Conservation (phyloP, 2,329 filamentous ascomycete genomes). For the Neonectria faginata region DNA sequence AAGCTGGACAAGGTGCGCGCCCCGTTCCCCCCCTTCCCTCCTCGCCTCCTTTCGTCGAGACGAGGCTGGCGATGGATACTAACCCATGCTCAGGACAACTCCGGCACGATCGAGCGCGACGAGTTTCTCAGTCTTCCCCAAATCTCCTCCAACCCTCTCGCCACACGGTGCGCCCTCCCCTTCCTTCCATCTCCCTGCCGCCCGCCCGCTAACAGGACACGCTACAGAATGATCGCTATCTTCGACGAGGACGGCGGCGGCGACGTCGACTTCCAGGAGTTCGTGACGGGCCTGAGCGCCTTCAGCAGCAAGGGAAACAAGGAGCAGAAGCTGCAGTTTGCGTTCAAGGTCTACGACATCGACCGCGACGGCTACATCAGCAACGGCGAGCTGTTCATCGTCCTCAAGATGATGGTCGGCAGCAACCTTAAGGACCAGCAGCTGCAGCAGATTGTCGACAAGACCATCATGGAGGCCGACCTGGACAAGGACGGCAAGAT, state of each 20-base stretch:
- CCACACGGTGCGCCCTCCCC: constrained; percentile 76
- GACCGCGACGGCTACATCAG: constrained; percentile 98
- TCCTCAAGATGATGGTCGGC: constrained; percentile 99
- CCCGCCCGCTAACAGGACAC: constrained; percentile 23
- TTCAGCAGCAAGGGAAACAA: constrained; percentile 99
- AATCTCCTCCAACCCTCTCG: constrained; percentile 96
- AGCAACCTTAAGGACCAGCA: constrained; percentile 99
- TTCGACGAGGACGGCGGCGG: constrained; percentile 99
- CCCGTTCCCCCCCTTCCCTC: constrained; percentile 18
- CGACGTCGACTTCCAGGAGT: constrained; percentile 98
- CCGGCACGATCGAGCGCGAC: constrained; percentile 97
- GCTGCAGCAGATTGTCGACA: constrained; percentile 99
- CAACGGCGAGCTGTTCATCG: constrained; percentile 98
- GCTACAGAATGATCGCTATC: constrained; percentile 93
- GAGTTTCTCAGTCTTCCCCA: constrained; percentile 97
- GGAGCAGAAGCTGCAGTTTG: constrained; percentile 97
- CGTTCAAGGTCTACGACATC: constrained; percentile 99
- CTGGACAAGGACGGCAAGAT: constrained; percentile 97
- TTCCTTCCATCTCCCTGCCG: neutral
- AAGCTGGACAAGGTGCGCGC: constrained; percentile 91
- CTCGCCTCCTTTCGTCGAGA: constrained; percentile 8
- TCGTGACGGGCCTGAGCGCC: constrained; percentile 92
- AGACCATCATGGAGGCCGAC: constrained; percentile 99
- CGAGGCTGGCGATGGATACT: constrained; percentile 19
- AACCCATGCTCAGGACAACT: constrained; percentile 78